Conservation (phyloP, 768 basidiomycete genomes). For the Calocera cornea region DNA sequence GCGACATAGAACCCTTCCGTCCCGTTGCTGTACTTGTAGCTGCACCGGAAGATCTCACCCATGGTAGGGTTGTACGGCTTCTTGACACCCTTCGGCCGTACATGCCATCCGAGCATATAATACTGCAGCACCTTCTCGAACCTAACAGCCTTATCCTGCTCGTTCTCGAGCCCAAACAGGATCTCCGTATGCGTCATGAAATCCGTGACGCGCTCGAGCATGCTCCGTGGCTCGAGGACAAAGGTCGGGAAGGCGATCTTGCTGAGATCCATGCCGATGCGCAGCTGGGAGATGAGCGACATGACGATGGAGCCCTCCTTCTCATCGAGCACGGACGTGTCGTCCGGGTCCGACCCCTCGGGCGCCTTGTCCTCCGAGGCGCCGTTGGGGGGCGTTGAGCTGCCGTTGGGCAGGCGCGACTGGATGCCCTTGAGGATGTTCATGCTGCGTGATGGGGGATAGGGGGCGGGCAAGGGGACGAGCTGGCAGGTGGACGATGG, state of each 20-base stretch:
- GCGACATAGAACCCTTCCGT: conserved; percentile 93
- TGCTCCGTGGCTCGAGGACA: conserved; percentile 90
- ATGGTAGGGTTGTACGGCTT: conserved; percentile 99
- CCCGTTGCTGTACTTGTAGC: conserved; percentile 82
- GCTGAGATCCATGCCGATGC: conserved; percentile 92
- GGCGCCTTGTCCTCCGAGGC: conserved; percentile 45
- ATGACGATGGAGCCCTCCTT: conserved; percentile 83
- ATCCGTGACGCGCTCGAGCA: conserved; percentile 97
- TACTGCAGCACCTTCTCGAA: conserved; percentile 85
- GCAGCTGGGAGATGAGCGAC: conserved; percentile 77
- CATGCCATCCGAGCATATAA: conserved; percentile 99
- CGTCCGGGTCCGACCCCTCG: conserved; percentile 76
- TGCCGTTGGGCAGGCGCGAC: background rate
- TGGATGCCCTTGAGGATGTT: conserved; percentile 3
- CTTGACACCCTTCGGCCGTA: conserved; percentile 98
- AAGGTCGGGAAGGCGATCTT: conserved; percentile 77
- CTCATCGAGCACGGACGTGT: conserved; percentile 86
- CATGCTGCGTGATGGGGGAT: background rate
- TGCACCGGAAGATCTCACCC: conserved; percentile 95
- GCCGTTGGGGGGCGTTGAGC: background rate
- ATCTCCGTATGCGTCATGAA: conserved; percentile 99
- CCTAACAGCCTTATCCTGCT: conserved; percentile 71
- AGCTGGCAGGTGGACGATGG: background rate
- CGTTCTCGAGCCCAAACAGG: conserved; percentile 80
- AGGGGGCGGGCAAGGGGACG: background rate